Conservation (phyloP, 2,329 filamentous ascomycete genomes). For the Diaporthe capsici region DNA sequence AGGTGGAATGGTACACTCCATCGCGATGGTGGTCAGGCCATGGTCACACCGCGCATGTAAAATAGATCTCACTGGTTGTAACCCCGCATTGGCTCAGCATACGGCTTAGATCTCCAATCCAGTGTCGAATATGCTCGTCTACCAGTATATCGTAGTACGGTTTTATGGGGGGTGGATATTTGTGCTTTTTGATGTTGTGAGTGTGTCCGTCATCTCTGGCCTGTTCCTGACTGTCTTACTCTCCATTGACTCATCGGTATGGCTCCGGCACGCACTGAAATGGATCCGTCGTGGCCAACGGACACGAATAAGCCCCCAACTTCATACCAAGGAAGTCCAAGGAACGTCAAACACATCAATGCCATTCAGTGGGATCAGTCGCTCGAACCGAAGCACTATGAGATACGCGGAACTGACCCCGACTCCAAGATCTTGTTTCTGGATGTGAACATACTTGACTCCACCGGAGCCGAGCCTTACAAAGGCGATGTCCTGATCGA, state of each 20-base stretch:
- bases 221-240: background rate
- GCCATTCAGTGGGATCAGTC: conserved; percentile 32
- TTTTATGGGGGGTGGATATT: background rate
- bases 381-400: conserved; percentile 37
- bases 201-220: background rate
- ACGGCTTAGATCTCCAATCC: background rate
- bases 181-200: background rate
- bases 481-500: conserved; percentile 50
- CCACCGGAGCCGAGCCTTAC: conserved; percentile 49
- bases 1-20: background rate
- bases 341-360: conserved; percentile 2
- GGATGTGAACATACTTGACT: conserved; percentile 51
- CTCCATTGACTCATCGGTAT: background rate
- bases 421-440: conserved; percentile 48
- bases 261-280: background rate
- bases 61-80: background rate
- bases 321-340: background rate
- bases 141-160: too few species aligned
- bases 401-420: conserved; percentile 34
- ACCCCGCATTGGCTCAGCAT: background rate
- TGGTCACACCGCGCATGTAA: background rate
- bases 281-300: background rate
- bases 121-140: background rate
- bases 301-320: background rate
- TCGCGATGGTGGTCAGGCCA: background rate